These are phyloP conservation scores for Cystobasidium ongulense DNA, from an alignment of 768 basidiomycete species.

Conservation along the genomic window DNA sequence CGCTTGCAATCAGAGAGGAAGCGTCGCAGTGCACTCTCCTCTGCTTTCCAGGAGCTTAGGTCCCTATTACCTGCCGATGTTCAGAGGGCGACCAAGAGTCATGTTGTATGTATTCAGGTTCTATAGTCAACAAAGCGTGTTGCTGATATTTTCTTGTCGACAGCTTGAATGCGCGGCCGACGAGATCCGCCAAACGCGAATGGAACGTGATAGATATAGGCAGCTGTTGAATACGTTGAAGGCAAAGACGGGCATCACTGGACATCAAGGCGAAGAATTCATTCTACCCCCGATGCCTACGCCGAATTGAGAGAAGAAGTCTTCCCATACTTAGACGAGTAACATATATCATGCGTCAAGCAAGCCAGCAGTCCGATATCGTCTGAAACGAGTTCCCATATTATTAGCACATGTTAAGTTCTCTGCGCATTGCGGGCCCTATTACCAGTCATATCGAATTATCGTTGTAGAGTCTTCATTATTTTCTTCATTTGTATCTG, in stretches of 20 bases:
- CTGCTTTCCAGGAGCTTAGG: not conserved
- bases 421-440: no score
- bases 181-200: not conserved
- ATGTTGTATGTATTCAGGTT: constrained; percentile 1
- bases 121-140: not conserved
- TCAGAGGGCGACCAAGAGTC: not conserved
- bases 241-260: not conserved
- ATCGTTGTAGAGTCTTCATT: no score
- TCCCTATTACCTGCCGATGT: not conserved
- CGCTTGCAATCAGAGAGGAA: constrained; percentile 7
- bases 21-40: not conserved
- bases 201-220: not conserved
- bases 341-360: no score
- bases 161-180: constrained; percentile 5
- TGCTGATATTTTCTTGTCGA: not conserved
- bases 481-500: no score
- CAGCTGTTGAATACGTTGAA: not conserved
- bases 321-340: not conserved
- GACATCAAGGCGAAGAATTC: not conserved
- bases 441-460: no score
- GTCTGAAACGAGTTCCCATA: no score
- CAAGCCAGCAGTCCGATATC: no score
- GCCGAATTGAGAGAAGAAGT: not conserved
- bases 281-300: not conserved
- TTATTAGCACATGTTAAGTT: no score